Evolutionary conservation across 2,329 filamentous ascomycete species (phyloP).

Genomic region (Raffaelea arxii): DNA sequence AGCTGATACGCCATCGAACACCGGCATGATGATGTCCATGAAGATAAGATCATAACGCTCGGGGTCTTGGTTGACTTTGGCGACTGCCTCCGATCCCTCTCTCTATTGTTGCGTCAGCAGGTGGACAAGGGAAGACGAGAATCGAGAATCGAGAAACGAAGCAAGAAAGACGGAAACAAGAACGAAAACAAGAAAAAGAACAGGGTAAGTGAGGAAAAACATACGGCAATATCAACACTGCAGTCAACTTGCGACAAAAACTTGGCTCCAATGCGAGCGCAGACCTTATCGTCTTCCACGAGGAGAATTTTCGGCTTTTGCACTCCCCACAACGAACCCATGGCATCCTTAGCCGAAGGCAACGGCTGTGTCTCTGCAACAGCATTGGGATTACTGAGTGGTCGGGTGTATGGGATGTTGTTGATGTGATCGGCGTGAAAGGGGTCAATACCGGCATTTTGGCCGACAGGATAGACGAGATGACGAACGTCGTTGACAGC

Average conservation of each 20-base stretch:
- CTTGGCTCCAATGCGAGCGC: slow-evolving; percentile 57
- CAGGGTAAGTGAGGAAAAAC: slow-evolving; percentile 23
- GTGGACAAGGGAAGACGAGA: background rate
- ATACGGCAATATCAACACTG: slow-evolving; percentile 56
- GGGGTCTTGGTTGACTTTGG: slow-evolving; percentile 55
- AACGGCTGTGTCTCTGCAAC: slow-evolving; percentile 31
- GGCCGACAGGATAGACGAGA: slow-evolving; percentile 83
- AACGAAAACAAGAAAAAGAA: background rate
- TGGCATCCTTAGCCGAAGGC: slow-evolving; percentile 21
- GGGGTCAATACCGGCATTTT: slow-evolving; percentile 86
- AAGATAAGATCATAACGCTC: slow-evolving; percentile 59
- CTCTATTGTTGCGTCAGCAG: slow-evolving; percentile 26
- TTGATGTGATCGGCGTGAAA: slow-evolving; percentile 91
- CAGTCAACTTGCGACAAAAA: slow-evolving; percentile 58
- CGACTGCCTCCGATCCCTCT: slow-evolving; percentile 87
- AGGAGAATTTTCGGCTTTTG: slow-evolving; percentile 73
- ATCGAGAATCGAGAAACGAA: too few relatives aligned
- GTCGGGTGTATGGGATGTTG: slow-evolving; percentile 82
- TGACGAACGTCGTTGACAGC: slow-evolving; percentile 47
- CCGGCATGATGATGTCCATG: slow-evolving; percentile 97
- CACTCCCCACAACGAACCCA: slow-evolving; percentile 44
- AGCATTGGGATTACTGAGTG: slow-evolving; percentile 46
- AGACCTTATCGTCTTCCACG: slow-evolving; percentile 72
- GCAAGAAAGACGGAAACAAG: background rate
- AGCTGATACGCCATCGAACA: slow-evolving; percentile 87